Evolutionary conservation across 2,329 filamentous ascomycete species (phyloP).

Genomic region (Scorias spongiosa): DNA sequence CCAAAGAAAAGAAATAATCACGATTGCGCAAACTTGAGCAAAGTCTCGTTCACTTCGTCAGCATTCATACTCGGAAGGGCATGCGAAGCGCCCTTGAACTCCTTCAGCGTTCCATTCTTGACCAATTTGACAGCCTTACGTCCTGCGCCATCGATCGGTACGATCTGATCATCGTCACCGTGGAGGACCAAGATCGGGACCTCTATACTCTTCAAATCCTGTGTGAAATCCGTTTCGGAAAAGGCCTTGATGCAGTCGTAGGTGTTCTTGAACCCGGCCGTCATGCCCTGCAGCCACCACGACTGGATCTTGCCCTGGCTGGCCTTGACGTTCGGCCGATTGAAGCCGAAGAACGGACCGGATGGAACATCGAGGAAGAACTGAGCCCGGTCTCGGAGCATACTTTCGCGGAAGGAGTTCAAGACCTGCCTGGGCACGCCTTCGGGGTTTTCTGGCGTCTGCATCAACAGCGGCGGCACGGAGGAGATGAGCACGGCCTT

Average conservation of each 20-base stretch:
- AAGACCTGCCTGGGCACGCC: conserved; percentile 1
- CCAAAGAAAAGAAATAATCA: background rate
- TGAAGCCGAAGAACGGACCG: conserved; percentile 3
- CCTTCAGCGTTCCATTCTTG: conserved; percentile 1
- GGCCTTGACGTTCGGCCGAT: background rate
- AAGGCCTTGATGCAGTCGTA: conserved; percentile 2
- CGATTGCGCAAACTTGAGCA: conserved; percentile 3
- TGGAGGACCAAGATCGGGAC: conserved; percentile 1
- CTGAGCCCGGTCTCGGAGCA: conserved; percentile 1
- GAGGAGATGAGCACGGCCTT: conserved; percentile 27
- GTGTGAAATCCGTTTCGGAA: conserved; percentile 3
- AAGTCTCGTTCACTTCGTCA: conserved; percentile 1
- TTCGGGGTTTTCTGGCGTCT: background rate
- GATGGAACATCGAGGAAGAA: conserved; percentile 2
- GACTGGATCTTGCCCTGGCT: conserved; percentile 2
- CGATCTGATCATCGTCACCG: conserved; percentile 3
- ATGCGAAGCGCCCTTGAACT: conserved; percentile 1
- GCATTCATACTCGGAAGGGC: conserved; percentile 1
- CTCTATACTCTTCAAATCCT: conserved; percentile 2
- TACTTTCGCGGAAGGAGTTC: conserved; percentile 1
- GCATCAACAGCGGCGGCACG: conserved; percentile 2
- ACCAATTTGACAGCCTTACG: conserved; percentile 1
- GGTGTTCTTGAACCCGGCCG: conserved; percentile 1
- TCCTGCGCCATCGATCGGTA: background rate
- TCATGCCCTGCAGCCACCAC: conserved; percentile 3